Evolutionary conservation across 306 rosid species (phyloP), one percentile per base, ranked within the genome.

Genomic region (Vicia faba): DNA sequence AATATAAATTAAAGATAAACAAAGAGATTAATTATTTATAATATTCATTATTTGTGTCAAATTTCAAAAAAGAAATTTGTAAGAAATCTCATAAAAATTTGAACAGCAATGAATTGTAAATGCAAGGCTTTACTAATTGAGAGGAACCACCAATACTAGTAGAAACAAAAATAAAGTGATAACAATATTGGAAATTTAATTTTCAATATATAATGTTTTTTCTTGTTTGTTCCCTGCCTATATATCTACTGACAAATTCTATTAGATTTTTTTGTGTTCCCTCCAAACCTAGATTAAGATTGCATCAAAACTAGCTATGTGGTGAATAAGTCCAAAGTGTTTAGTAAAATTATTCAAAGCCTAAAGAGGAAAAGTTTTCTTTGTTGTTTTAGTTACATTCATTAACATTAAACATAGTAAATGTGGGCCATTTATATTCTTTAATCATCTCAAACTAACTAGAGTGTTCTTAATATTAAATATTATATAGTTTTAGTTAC

Each of bases 211-310:
- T 3, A 16, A 49, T 49, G 28, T 18, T 16, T 8, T 49, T 8
- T 5, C 13, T 2, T 49, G 55, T 49, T 49, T 49, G 55, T 18
- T 49, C 55, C 55, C 12, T 49, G 55, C 28, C 73, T 49, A 11
- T 16, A 31, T 69, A 69, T 59, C 71, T 20, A n/a, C 66, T 60
- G 78, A 60, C 74, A 72, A 72, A 14, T 59, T 64, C 16, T 55
- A 63, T 57, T 79, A 40, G 5, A 20, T 57, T 74, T 69, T 69
- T 41, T n/a, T 57, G 13, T n/a, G 8, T 25, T 64, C 61, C 13
- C 48, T 20, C 61, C 57, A 69, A 54, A 9, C 19, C 35, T 70
- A 63, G 28, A 64, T 69, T 74, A 53, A 74, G 59, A 59, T 74
- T 75, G 60, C 29, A 59, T 49, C 61, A 64, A 63, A 28, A 64